Evolutionary conservation across 768 basidiomycete species (phyloP), one percentile per base, ranked within the genome.

Genomic region (Leucogyrophana mollusca): DNA sequence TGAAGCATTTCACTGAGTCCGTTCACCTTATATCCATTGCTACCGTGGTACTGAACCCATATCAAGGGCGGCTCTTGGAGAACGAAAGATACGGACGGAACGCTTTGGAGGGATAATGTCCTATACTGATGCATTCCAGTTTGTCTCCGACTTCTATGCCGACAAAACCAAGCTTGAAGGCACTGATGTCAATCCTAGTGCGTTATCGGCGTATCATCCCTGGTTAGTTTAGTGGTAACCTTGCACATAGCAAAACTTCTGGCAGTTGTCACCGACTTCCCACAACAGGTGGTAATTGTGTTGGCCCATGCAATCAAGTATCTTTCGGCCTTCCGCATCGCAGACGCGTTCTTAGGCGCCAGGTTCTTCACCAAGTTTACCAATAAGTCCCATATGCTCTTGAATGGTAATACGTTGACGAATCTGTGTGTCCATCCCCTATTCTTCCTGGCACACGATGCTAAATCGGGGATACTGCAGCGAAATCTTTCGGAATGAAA

Each of bases 401-500:
- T 99, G 37, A 87, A 86, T 39, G 85, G 84, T 20, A 96, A 92
- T 60, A 95, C 95, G 0, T 67, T 98, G 9, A 76, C 77, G 10
- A 97, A 96, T 60, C 65, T 95, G 68, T 80, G 49, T 13, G 77
- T 62, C 16, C 40, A 32, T 33, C 27, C 30, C 40, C 17, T 5
- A 18, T 32, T 21, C 50, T 22, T n/a, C 18, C 27, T 30, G 27
- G 27, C 13, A 30, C 27, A 7, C n/a, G n/a, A n/a, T n/a, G n/a
- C n/a, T n/a, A n/a, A n/a, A n/a, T n/a, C n/a, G n/a, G n/a, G n/a
- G n/a, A n/a, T n/a, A n/a, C n/a, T n/a, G 34, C 50, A 82, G 82
- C 35, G 94, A 98, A 64, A 82, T 99, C n/a, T 94, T 90, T 62
- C 79, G 83, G 25, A 98, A 97, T 56, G 86, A 89, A 58, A 92